Conservation (phyloP, 2,329 filamentous ascomycete species). For the Uncinocarpus reesii region DNA sequence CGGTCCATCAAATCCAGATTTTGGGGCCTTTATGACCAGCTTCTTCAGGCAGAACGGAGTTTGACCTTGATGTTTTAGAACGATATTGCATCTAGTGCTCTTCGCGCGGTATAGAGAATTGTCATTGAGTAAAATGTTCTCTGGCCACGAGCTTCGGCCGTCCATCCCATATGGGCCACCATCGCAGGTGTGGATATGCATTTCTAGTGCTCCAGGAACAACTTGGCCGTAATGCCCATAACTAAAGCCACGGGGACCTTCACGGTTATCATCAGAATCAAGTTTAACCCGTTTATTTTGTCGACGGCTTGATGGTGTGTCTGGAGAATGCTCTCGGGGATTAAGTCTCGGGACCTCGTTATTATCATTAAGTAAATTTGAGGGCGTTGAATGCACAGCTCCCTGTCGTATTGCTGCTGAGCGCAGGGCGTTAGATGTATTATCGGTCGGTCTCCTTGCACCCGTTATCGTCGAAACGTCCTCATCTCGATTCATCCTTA, state of each 20-base stretch:
- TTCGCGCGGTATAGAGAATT: conserved; percentile 82
- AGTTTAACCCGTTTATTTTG: conserved; percentile 58
- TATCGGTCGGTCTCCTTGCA: neutral
- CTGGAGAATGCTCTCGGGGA: conserved; percentile 22
- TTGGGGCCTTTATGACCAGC: conserved; percentile 74
- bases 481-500: conserved; percentile 14
- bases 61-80: conserved; percentile 69
- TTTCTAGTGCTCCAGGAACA: conserved; percentile 65
- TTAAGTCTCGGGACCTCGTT: conserved; percentile 10
- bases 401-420: neutral
- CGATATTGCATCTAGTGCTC: conserved; percentile 74
- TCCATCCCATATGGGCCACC: conserved; percentile 57
- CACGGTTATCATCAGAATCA: conserved; percentile 49
- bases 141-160: conserved; percentile 54
- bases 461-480: neutral
- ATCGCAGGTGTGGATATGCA: conserved; percentile 86
- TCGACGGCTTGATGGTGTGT: conserved; percentile 5
- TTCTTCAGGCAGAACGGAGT: conserved; percentile 76
- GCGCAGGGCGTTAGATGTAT: neutral
- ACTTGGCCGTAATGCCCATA: conserved; percentile 86
- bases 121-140: conserved; percentile 77
- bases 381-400: conserved; percentile 12
- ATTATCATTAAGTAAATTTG: conserved; percentile 21
- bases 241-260: conserved; percentile 48
- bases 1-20: conserved; percentile 67